phyloP scores from a whole-genome alignment of 176 grass and related monocot species.

The barley (Hordeum vulgare) region DNA sequence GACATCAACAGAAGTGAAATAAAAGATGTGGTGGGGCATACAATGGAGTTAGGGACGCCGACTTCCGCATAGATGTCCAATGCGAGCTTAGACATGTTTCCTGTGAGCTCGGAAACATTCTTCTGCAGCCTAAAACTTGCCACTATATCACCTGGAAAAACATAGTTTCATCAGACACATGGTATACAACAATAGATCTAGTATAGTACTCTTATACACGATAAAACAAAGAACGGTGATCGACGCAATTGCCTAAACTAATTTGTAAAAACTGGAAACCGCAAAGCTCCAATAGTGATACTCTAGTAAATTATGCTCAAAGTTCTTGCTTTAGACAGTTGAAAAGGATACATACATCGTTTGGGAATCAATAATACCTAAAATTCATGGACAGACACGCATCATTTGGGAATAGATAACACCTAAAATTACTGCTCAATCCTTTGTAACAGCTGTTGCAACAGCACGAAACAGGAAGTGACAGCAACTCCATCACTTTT shows the following conservation, averaged over 20 bases:
- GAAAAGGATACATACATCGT: neutral
- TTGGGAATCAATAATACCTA: neutral
- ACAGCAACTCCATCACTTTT: conserved; percentile 1
- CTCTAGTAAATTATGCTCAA: neutral
- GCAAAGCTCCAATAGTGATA: neutral
- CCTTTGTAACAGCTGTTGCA: neutral
- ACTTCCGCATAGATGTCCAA: conserved; percentile 92
- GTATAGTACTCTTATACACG: neutral
- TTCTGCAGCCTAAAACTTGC: conserved; percentile 88
- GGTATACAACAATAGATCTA: neutral
- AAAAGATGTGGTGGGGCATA: conserved; percentile 13
- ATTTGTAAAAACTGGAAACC: neutral
- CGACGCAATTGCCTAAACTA: neutral
- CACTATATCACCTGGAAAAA: conserved; percentile 71
- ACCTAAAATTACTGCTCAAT: neutral
- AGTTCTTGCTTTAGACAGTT: neutral
- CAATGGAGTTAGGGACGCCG: conserved; percentile 72
- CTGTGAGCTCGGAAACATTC: conserved; percentile 44
- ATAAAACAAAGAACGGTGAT: neutral
- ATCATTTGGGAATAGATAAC: neutral
- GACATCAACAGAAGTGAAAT: conserved; percentile 3
- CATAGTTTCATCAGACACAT: neutral
- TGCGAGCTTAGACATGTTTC: conserved; percentile 61
- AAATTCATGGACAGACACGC: neutral
- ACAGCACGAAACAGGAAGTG: neutral